Base-by-base conservation (phyloP, 2,329 filamentous ascomycete species). In the Aphanoascus verrucosus region DNA sequence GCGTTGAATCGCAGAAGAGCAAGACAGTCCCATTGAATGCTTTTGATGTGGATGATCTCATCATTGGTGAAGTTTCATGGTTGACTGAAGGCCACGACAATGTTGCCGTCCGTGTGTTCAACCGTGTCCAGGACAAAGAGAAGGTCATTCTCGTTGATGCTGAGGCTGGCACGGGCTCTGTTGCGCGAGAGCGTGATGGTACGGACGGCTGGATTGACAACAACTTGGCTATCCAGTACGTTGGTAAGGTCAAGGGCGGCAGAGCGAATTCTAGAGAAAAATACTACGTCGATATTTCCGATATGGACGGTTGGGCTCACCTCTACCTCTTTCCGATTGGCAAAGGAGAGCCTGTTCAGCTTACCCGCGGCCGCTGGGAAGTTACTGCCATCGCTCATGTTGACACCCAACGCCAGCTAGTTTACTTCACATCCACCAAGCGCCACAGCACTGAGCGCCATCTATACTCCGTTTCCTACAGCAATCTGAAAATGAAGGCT, bases 1-100 rank as follows among this genome's bases (percentile, higher is more conserved):
- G 78, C 17, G 64, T 85, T 11, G 69, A 69, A 2, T 71, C 72
- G 1, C 69, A 73, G 5, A 66, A 76, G 41, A 68, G 71, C 44
- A 69, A 69, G 1, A 61, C 71, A 0, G 67, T 84, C 1, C 63
- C 75, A 0, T 73, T 84, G 17, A 74, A 79, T 14, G 79, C 77
- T 0, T 86, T 82, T 62, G 68, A 76, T 7, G 70, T 74, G 0
- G 75, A 83, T 7, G 79, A 86, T 51, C 70, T 83, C 23, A 77
- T 86, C 47, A 76, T 86, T 48, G 82, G 83, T 1, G 83, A 86
- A 63, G 77, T 86, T 3, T 74, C 77, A 0, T 86, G 84, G 84
- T 69, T 85, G 17, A 85, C 82, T 0, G 75, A 80, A 6, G 69
- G 69, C 4, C 81, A 85, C 62, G 70, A 74, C n/a, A 76, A 74